phyloP scores from a whole-genome alignment of 345 rosid species.

The Orychophragmus violaceus region DNA sequence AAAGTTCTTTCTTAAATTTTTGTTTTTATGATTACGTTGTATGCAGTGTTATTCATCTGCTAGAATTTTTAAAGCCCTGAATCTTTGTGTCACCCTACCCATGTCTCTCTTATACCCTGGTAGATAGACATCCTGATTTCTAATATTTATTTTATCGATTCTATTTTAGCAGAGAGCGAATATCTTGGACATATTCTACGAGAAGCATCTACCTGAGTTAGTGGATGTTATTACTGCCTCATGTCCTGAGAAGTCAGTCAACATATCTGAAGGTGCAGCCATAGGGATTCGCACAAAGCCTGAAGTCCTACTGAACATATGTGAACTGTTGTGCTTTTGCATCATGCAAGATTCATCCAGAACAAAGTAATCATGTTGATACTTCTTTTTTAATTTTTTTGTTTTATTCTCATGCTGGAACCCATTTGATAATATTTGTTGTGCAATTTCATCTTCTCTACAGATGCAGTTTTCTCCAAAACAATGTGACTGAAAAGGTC shows the following conservation, averaged over 20 bases:
- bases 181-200: constrained; percentile 83
- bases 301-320: constrained; percentile 80
- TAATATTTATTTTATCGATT: not conserved
- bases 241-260: constrained; percentile 47
- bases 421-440: not conserved
- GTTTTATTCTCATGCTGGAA: constrained; percentile 6
- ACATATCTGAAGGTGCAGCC: constrained; percentile 39
- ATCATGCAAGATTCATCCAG: constrained; percentile 88
- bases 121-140: constrained; percentile 6
- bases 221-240: constrained; percentile 82
- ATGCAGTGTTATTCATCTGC: not conserved
- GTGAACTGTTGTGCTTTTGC: constrained; percentile 94
- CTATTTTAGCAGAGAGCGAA: constrained; percentile 66
- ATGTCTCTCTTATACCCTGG: not conserved
- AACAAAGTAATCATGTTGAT: constrained; percentile 60
- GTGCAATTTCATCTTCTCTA: constrained; percentile 28
- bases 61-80: not conserved
- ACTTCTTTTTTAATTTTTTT: not conserved
- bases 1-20: not conserved
- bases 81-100: not conserved
- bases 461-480: constrained; percentile 90
- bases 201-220: constrained; percentile 83
- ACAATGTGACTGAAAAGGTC: constrained; percentile 74
- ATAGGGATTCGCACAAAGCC: constrained; percentile 58
- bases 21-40: not conserved